A percentile compares a stretch with the other conserved stretches of the same genome.
Evolutionary conservation across 306 rosid species (phyloP).

Genomic region (Vigna hirtella): DNA sequence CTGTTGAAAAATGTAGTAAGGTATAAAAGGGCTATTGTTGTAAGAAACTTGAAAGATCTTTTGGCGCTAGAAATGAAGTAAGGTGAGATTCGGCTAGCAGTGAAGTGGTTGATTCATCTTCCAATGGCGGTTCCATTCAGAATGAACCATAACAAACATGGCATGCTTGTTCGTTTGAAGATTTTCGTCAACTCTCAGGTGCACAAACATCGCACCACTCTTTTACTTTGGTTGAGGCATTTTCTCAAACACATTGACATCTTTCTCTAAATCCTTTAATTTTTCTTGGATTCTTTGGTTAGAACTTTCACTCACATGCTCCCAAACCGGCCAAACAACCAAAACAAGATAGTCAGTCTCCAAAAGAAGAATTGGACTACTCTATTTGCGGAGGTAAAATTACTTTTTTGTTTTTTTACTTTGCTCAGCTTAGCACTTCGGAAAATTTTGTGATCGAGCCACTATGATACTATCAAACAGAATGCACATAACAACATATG

Average conservation of each 20-base stretch:
- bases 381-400: conserved; percentile 37
- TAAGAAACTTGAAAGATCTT: too few species aligned
- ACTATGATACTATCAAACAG: conserved; percentile 1
- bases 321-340: conserved; percentile 36
- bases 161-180: conserved; percentile 38
- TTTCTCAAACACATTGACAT: conserved; percentile 50
- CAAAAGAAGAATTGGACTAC: background rate
- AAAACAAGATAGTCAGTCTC: conserved; percentile 2
- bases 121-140: conserved; percentile 36
- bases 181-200: conserved; percentile 42
- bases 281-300: conserved; percentile 4
- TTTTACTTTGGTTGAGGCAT: conserved; percentile 39
- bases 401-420: background rate
- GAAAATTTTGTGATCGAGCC: background rate
- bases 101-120: conserved; percentile 22
- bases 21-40: background rate
- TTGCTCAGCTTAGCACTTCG: background rate
- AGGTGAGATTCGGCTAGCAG: background rate
- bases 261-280: conserved; percentile 12
- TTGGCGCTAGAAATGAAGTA: conserved; percentile 23
- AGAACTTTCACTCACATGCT: conserved; percentile 34
- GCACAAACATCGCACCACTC: background rate
- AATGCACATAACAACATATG: background rate
- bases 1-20: background rate
- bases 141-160: conserved; percentile 42